Conservation (phyloP, 2,329 filamentous ascomycete genomes). For the Fusarium vanettenii region DNA sequence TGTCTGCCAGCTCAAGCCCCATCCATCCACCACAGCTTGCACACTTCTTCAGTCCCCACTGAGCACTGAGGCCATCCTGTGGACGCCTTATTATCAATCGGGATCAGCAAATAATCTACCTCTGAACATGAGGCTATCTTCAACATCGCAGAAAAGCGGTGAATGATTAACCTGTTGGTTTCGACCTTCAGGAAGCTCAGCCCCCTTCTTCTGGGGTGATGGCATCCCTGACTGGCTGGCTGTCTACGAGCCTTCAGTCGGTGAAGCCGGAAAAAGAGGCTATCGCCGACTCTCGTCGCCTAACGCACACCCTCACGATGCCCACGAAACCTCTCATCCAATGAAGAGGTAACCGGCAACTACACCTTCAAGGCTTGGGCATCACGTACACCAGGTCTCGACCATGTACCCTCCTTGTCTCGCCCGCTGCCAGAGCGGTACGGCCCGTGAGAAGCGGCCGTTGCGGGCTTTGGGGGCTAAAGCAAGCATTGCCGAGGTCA, state of each 20-base stretch:
- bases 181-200: not conserved
- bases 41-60: not conserved
- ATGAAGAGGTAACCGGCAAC: not conserved
- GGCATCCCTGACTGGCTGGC: not conserved
- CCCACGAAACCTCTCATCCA: not conserved
- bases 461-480: not conserved
- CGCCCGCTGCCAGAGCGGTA: not conserved
- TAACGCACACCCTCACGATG: not conserved
- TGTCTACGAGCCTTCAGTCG: not conserved
- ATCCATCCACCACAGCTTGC: conserved; percentile 2
- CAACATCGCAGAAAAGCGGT: not conserved
- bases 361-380: not conserved
- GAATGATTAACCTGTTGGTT: not conserved
- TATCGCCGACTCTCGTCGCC: not conserved
- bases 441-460: not conserved
- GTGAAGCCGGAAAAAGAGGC: not conserved
- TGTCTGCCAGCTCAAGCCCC: not conserved
- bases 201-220: not conserved
- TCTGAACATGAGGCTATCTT: not conserved
- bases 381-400: not conserved
- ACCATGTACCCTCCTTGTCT: not conserved
- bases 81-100: not conserved
- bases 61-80: conserved; percentile 2
- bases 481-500: not conserved
- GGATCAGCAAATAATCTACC: not conserved